Base-by-base conservation (phyloP, 2,329 filamentous ascomycete species). In the Aspergillus tubingensis region DNA sequence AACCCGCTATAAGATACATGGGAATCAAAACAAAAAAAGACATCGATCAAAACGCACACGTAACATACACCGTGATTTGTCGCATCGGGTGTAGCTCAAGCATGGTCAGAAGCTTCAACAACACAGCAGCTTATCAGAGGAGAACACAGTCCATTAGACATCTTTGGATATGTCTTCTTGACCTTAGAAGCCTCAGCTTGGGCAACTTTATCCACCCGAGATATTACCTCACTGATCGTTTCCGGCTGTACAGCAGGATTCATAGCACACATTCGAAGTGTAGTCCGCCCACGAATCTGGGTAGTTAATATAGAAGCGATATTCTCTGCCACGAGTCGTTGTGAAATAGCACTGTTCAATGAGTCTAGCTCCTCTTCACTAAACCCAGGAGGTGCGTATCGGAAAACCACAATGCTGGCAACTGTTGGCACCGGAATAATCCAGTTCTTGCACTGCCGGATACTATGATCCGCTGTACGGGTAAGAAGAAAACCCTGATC, bases 401-500 rank as follows among this genome's bases (percentile, higher is more conserved):
- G 48, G 44, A 67, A 68, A 6, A n/a, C 59, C 1, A 67, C 39
- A 19, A 66, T 65, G 6, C 43, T 58, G 23, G 61, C 17, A 10
- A 30, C 55, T 1, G 60, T 59, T 1, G 58, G 17, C 8, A 50
- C 49, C 8, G 55, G 25, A 2, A 67, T 54, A 2, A 54, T 41
- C 65, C 64, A 67, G 7, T 52, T 15, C 2, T 17, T 8, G 2
- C 32, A 38, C 13, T 43, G 25, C 13, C 51, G 21, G 7, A 66
- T 11, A 10, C 7, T 8, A 1, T 3, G 5, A 44, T 27, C 27
- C 4, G 13, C 17, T 62, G 38, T 1, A 38, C 53, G 25, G 2
- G 64, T 60, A 17, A 60, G 48, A 11, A 30, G n/a, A 23, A 55
- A 54, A 1, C 64, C 68, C 44, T 66, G 61, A 27, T 66, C 59